A percentile compares a stretch with the other conserved stretches of the same genome.
These are phyloP conservation scores for Lathyrus oleraceus DNA, from an alignment of 306 rosid species.

Conservation along the genomic window DNA sequence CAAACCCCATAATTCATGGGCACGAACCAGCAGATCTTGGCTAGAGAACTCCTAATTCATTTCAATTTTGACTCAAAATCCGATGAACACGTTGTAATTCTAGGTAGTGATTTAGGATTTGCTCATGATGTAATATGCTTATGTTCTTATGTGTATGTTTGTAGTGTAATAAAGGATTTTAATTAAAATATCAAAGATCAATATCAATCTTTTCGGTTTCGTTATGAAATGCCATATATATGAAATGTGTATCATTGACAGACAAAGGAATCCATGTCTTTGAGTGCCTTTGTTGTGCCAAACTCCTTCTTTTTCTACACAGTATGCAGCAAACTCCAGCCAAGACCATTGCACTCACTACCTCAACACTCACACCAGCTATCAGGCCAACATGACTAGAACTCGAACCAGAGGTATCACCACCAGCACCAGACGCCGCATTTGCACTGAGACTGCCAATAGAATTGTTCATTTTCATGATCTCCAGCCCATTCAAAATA, in stretches of 20 bases:
- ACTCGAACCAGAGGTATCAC: slow-evolving; percentile 40
- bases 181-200: too few species aligned
- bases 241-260: too few species aligned
- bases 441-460: too few species aligned
- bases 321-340: slow-evolving; percentile 46
- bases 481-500: slow-evolving; percentile 89
- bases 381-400: slow-evolving; percentile 57
- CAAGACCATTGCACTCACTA: slow-evolving; percentile 48
- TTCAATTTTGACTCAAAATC: too few species aligned
- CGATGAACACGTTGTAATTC: too few species aligned
- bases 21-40: slow-evolving; percentile 59
- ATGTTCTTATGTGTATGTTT: too few species aligned
- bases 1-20: slow-evolving; percentile 65
- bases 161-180: too few species aligned
- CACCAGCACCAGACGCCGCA: slow-evolving; percentile 20
- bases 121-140: too few species aligned
- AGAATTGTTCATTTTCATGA: slow-evolving; percentile 85
- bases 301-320: slow-evolving; percentile 53
- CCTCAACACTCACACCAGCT: slow-evolving; percentile 62
- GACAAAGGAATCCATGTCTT: slow-evolving; percentile 78
- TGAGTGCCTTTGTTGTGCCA: slow-evolving; percentile 50
- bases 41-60: too few species aligned
- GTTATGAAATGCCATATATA: too few species aligned
- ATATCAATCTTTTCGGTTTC: too few species aligned
- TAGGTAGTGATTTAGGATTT: too few species aligned